Evolutionary conservation across 257 asterid species (phyloP).

Genomic region (Forsythia viridissima): DNA sequence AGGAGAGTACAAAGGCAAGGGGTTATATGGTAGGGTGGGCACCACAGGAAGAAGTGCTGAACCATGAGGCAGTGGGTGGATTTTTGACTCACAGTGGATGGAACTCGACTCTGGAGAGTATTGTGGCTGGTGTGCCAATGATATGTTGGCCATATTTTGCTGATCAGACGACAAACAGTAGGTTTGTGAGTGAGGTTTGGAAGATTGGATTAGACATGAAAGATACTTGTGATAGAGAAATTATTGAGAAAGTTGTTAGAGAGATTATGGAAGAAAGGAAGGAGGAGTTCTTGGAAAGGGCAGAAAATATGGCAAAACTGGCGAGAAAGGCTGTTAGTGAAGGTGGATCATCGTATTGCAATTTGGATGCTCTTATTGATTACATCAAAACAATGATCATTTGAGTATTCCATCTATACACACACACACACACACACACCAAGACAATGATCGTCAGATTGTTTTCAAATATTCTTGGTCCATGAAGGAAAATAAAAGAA

Average conservation of each 20-base stretch:
- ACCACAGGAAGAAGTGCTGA: conserved; percentile 24
- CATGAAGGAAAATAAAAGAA: too few relatives aligned
- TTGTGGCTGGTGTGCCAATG: conserved; percentile 15
- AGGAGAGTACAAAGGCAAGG: conserved; percentile 10
- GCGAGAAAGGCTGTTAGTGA: conserved; percentile 35
- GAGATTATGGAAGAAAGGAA: conserved; percentile 45
- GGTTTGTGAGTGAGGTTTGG: conserved; percentile 61
- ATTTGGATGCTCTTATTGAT: conserved; percentile 28
- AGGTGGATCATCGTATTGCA: conserved; percentile 46
- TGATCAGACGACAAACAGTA: conserved; percentile 49
- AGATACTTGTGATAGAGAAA: conserved; percentile 43
- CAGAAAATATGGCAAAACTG: conserved; percentile 28
- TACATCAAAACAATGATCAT: not conserved
- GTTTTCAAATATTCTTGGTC: too few relatives aligned
- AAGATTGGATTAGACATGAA: conserved; percentile 62
- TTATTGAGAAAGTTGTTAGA: conserved; percentile 40
- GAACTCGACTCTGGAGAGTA: conserved; percentile 17
- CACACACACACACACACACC: too few relatives aligned
- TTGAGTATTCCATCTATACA: not conserved
- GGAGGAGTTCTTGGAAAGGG: conserved; percentile 38
- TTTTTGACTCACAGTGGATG: conserved; percentile 26
- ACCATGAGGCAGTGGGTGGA: conserved; percentile 19
- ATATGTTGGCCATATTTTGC: conserved; percentile 43
- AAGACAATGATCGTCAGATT: too few relatives aligned
- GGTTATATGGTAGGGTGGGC: conserved; percentile 27